Evolutionary conservation across 2,329 filamentous ascomycete species (phyloP), one percentile per base, ranked within the genome.

Genomic region (Fusarium dlaminii): DNA sequence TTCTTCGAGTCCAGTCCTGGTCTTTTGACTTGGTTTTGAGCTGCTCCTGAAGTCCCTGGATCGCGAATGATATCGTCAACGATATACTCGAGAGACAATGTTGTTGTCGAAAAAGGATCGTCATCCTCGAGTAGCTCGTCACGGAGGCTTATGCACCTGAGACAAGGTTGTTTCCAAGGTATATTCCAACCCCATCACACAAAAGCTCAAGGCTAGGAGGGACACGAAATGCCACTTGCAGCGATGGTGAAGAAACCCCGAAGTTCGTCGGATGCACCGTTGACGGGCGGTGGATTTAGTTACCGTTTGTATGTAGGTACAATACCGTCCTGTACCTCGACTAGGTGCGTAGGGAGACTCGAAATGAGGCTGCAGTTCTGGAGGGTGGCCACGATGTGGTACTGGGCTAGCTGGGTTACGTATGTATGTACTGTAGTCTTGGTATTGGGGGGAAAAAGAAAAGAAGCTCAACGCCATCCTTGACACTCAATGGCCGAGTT

Each of bases 391-490:
- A 74, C 54, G 49, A 63, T 54, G 52, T 59, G 56, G 52, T 46
- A 59, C 52, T 73, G 48, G 59, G 37, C 51, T 59, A n/a, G n/a
- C n/a, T n/a, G n/a, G n/a, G n/a, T n/a, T n/a, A n/a, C n/a, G n/a
- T n/a, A 49, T 39, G 30, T 66, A 46, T 49, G 29, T 48, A 30
- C 20, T 22, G 27, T 49, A n/a, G 29, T 32, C 29, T 51, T 51
- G 30, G 68, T 52, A 48, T 74, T 73, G 20, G 10, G 12, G 12
- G 58, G 48, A 42, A 73, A 73, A 75, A 75, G 72, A 68, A 75
- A 74, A 69, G 63, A 66, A 58, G 57, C 52, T 63, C 57, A 75
- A 52, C 42, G 45, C 39, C 51, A 42, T 48, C 40, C 30, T 40
- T 42, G 27, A n/a, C 27, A 29, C 29, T 55, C 36, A 66, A 65